Evolutionary conservation across 2,329 filamentous ascomycete genomes (phyloP), one percentile per base, ranked within the genome.

Genomic region (Fusarium sp.): DNA sequence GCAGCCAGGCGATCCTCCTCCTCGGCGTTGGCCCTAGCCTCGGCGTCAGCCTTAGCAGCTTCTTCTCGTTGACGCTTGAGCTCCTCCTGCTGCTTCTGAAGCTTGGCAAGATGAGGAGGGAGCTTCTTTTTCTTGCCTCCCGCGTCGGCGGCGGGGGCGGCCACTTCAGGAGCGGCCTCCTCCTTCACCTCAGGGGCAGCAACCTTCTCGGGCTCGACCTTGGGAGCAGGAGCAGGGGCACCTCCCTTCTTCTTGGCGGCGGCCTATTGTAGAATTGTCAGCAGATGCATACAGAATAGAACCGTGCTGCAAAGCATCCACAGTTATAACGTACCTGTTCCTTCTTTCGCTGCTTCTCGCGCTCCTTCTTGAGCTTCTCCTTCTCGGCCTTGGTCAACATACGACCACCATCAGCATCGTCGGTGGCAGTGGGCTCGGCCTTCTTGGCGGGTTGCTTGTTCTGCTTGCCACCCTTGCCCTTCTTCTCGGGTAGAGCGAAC

Each of bases 301-400:
- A 25, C 20, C n/a, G 22, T 37, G 45, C 40, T 10, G 35, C 25
- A 19, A 14, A 54, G 22, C 27, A 17, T 23, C 48, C 30, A 6
- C 19, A 22, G 22, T 22, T 22, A 25, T 22, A 10, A 56, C 74
- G 45, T 72, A 96, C 93, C 88, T 98, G 92, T 81, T 99, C 96
- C 88, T 94, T 99, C 84, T 99, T 99, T 71, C 94, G 87, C 82
- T 96, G 92, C 88, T 99, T 99, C 84, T 99, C 96, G 65, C 93
- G 90, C 83, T 99, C 96, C 83, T 97, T 99, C 87, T 95, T 98
- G 76, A 95, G 86, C 81, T 93, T 97, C 80, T 99, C 96, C 84
- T 99, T 99, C 83, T 99, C 94, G 60, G 96, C 96, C 87, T 98
- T 99, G 39, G 93, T 97, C 82, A 98, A 89, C 48, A 98, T 85